Base-by-base conservation (phyloP, 192 early-diverging fungal species). In the Coemansia reversa region DNA sequence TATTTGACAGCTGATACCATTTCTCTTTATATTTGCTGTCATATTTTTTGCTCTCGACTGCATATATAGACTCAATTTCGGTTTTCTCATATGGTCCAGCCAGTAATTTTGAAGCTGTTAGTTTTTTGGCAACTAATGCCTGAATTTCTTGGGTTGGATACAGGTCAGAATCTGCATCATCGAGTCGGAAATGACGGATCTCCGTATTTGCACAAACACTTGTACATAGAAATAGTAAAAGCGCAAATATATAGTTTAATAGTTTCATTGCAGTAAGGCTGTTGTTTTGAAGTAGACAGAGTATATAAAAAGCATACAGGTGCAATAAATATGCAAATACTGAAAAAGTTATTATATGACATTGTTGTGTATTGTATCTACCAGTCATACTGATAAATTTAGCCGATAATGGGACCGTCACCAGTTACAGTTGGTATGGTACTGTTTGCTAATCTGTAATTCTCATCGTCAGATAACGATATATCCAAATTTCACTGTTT, bases 111-210 rank as follows among this genome's bases (percentile, higher is more conserved):
- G 58, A 23, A 32, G 47, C 32, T 25, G 69, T 27, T 23, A 65
- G 7, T 2, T 51, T 12, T 12, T 56, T 22, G 18, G 49, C 18
- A 1, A 60, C 18, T 19, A 7, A 6, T 12, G 53, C 8, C 22
- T 24, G 27, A 18, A 33, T 27, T 30, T 9, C 19, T 5, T 30
- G n/a, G 33, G 19, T 58, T 5, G 27, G 56, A 16, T 58, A 23
- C 33, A 23, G 14, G 5, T 6, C 30, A 12, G 12, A 2, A 11
- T 55, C 24, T 28, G 42, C 32, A n/a, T 23, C 58, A 2, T 7
- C 19, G 5, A 67, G 76, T 24, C 55, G 51, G 39, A 79, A 79
- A 45, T 74, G 71, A 5, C 58, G 53, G 30, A 79, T 74, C 19
- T 73, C 71, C 1, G 76, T 79, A 49, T 79, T 79, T n/a, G 60